These are phyloP conservation scores for Echria macrotheca DNA, from an alignment of 495 filamentous ascomycete genomes.

Conservation along the genomic window DNA sequence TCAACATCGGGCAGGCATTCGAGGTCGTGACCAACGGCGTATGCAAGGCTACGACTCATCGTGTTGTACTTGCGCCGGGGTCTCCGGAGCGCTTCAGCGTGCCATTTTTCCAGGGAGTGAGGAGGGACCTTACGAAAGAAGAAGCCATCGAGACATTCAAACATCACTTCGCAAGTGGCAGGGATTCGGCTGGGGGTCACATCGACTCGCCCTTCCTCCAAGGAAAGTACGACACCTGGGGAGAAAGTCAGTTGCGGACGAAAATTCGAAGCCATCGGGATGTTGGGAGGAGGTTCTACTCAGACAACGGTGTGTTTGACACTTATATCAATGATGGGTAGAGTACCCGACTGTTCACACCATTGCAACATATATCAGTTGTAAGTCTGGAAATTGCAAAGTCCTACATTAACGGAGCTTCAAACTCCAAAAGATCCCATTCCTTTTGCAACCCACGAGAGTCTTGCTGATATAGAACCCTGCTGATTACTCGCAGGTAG, in stretches of 20 bases:
- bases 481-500: too few species aligned
- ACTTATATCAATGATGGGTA: conserved; percentile 28
- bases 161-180: conserved; percentile 21
- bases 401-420: too few species aligned
- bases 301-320: conserved; percentile 33
- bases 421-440: too few species aligned
- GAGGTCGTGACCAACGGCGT: conserved; percentile 50
- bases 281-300: conserved; percentile 39
- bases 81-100: conserved; percentile 36
- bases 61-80: conserved; percentile 29
- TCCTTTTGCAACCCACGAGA: too few species aligned
- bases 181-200: conserved; percentile 9
- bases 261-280: conserved; percentile 41
- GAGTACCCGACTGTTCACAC: too few species aligned
- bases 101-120: conserved; percentile 45
- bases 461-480: too few species aligned
- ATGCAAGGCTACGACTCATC: conserved; percentile 49
- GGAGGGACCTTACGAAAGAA: conserved; percentile 32
- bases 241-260: conserved; percentile 41
- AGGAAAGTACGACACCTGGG: conserved; percentile 43
- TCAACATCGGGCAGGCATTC: conserved; percentile 55
- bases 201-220: conserved; percentile 41
- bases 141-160: conserved; percentile 31
- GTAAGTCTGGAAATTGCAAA: too few species aligned
- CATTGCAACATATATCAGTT: too few species aligned